Evolutionary conservation across 768 basidiomycete genomes (phyloP), one percentile per base, ranked within the genome.

Genomic region (Infundibulicybe gibba): DNA sequence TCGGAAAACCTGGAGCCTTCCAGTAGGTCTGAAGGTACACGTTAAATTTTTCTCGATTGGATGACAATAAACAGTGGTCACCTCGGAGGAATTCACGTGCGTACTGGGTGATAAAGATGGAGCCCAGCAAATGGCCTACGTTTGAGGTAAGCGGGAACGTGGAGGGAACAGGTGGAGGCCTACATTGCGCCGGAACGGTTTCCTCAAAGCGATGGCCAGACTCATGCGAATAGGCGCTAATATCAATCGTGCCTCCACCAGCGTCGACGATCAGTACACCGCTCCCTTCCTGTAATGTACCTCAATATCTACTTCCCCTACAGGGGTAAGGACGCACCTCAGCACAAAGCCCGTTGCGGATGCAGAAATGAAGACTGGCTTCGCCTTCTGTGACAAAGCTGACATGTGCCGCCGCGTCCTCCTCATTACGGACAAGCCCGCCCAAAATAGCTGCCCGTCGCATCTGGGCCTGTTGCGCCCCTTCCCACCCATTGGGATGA

Each of bases 321-420:
- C 25, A 25, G 25, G 25, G 25, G 8, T 25, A 25, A 25, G 25
- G 25, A 25, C 25, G 25, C 25, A 25, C 25, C 25, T 25, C 25
- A 8, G 25, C 8, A 8, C 25, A 25, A 25, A 78, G 50, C 0
- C 76, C 71, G 44, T 68, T 75, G 25, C 68, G 62, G 16, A 82
- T 67, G 45, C 80, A 81, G 53, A 71, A 83, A 50, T 83, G 76
- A 12, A 83, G 57, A 52, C 77, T 79, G 0, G 82, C 82, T 52
- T 85, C 82, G 0, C 81, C 82, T 51, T 84, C 81, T 0, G 80
- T 83, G 14, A 83, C 70, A 45, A 83, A 75, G 1, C 71, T 72
- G 1, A 83, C 54, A 0, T 78, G 72, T 3, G 64, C 57, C 21
- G 14, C n/a, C 40, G 30, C 68, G 6, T 61, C 64, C 2, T 57